Evolutionary conservation across 2,329 filamentous ascomycete species (phyloP).

Genomic region (Aureobasidium melanogenum): DNA sequence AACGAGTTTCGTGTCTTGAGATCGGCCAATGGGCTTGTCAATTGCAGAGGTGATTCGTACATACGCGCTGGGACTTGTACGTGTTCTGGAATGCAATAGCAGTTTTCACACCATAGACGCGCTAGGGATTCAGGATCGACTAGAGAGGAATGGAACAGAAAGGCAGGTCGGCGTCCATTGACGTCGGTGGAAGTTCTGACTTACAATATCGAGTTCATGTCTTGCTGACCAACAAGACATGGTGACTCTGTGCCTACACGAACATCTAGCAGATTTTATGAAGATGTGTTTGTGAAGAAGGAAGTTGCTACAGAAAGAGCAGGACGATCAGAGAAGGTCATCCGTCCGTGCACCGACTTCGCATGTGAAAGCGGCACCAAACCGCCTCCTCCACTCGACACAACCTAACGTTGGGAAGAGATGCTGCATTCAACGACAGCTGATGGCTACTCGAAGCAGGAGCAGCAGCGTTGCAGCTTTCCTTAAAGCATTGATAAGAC

Average conservation of each 20-base stretch:
- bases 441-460: constrained; percentile 12
- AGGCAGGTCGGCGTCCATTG: background rate
- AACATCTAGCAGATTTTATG: background rate
- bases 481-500: constrained; percentile 8
- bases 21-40: background rate
- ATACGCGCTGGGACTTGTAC: no score
- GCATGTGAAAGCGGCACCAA: constrained; percentile 3
- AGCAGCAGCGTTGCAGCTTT: constrained; percentile 10
- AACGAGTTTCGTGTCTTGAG: background rate
- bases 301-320: background rate
- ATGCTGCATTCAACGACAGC: background rate
- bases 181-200: background rate
- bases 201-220: background rate
- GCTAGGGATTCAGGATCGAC: background rate
- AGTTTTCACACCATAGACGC: background rate
- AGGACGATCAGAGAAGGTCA: background rate
- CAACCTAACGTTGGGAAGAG: background rate
- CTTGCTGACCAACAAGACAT: background rate
- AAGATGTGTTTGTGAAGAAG: background rate
- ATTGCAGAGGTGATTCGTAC: background rate
- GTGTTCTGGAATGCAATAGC: background rate
- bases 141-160: background rate
- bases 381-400: background rate
- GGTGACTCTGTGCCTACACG: background rate
- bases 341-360: background rate